Base-by-base conservation (phyloP, 352 stramenopile genomes). In the Phytopythium boreale region DNA sequence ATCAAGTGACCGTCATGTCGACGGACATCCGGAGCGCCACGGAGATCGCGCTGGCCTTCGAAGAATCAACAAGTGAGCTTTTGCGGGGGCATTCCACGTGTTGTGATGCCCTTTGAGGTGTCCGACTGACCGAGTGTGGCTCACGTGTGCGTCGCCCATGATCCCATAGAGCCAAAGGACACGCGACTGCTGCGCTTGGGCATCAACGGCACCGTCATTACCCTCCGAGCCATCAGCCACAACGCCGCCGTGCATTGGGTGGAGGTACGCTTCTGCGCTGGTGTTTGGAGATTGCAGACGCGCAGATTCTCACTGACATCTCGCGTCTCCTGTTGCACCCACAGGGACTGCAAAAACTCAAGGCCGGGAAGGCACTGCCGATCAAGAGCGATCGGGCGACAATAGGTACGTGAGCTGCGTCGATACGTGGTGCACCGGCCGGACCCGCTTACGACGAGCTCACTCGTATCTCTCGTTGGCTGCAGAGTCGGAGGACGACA, bases 1-100 rank as follows among this genome's bases (percentile, higher is more conserved):
- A 92, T 52, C 83, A 92, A 69, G 77, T 89, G 46, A 66, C 80
- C 24, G 71, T 92, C 68, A 90, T 92, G 80, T 80, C 80, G 19
- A 88, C 80, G 0, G 83, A 92, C 53, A 80, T 92, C 26, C 77
- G 81, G 46, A 82, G 71, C 34, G 80, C 83, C 2, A 79, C 75
- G 0, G 75, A 90, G 55, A 90, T 92, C 57, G 49, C 72, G 17
- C 58, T 92, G 27, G 62, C 72, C 12, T 59, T 76, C 43, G 73
- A 83, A 22, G 71, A 53, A 37, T 26, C 31, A n/a, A 62, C 67
- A 14, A 36, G 68, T 77, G 24, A 27, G 50, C 19, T 14, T n/a
- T n/a, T n/a, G n/a, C n/a, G n/a, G n/a, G 41, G 34, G 31, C 72
- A 8, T 19, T 36, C 47, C 24, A 55, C 19, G 26, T 0, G 22